These are phyloP conservation scores for Plasmopara muralis DNA, from an alignment of 352 stramenopile genomes.

Conservation along the genomic window DNA sequence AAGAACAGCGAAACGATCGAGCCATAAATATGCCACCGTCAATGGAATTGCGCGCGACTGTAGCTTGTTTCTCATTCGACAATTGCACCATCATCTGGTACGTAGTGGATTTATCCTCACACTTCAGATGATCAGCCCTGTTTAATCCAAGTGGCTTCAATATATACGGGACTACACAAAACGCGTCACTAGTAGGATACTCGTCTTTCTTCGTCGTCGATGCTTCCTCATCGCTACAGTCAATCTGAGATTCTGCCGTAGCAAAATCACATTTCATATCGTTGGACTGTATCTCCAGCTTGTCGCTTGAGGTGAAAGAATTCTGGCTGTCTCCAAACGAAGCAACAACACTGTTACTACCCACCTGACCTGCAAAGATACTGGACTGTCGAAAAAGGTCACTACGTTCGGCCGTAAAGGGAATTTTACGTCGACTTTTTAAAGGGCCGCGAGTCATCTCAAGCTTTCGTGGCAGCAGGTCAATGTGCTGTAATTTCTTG, in stretches of 20 bases:
- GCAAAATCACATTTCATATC: slow-evolving; percentile 4
- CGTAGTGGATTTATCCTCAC: slow-evolving; percentile 44
- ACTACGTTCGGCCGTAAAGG: slow-evolving; percentile 28
- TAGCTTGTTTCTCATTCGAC: slow-evolving; percentile 24
- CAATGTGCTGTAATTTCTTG: slow-evolving; percentile 16
- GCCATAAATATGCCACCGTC: slow-evolving; percentile 70
- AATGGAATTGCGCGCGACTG: slow-evolving; percentile 41
- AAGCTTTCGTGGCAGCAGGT: slow-evolving; percentile 21
- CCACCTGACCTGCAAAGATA: slow-evolving; percentile 28
- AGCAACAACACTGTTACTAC: slow-evolving; percentile 19
- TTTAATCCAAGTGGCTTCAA: slow-evolving; percentile 26
- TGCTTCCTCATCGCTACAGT: slow-evolving; percentile 17
- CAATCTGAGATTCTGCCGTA: slow-evolving; percentile 8
- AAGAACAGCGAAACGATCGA: slow-evolving; percentile 76
- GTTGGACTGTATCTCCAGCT: slow-evolving; percentile 12
- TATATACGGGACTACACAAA: slow-evolving; percentile 25
- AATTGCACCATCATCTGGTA: slow-evolving; percentile 62
- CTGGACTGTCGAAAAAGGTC: slow-evolving; percentile 39
- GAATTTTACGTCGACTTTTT: slow-evolving; percentile 12
- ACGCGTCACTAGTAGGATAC: slow-evolving; percentile 28
- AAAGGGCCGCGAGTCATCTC: slow-evolving; percentile 20
- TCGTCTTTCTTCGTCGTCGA: slow-evolving; percentile 17
- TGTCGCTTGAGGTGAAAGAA: slow-evolving; percentile 10
- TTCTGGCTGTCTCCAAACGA: slow-evolving; percentile 31
- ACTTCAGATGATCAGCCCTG: slow-evolving; percentile 20